Evolutionary conservation across 2,329 filamentous ascomycete genomes (phyloP), one percentile per base, ranked within the genome.

Genomic region (Cordyceps fumosorosea): DNA sequence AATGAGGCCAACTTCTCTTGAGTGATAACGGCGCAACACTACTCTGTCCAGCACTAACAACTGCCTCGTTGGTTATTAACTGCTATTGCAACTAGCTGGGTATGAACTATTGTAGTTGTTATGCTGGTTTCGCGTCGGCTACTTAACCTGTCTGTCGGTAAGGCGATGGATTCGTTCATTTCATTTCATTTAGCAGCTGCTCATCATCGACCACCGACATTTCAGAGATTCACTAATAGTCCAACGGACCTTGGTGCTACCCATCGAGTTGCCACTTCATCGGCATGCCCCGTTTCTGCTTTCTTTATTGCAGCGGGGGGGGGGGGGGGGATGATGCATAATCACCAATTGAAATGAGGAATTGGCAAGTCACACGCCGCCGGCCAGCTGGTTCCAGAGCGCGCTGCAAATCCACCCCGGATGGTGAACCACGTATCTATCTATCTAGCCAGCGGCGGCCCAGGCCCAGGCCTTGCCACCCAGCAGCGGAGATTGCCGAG

Each of bases 401-500:
- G 7, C 8, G 3, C 16, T 40, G 29, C 29, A 58, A 51, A 51
- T 42, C 56, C 56, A 44, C 56, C 37, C 34, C 11, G 3, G 26
- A 52, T 50, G 20, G 42, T 53, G 32, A 14, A 5, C 29, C 29
- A 5, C 8, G 29, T 6, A 29, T 29, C 6, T 6, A 29, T 29
- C 29, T 29, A 29, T 29, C 51, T 40, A 22, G 14, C 44, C 22
- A 37, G 32, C 37, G 18, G 44, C 44, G n/a, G 44, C 44, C 44
- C 44, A 47, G 37, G 57, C 37, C 57, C 18, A 59, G 47, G 56
- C 48, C 37, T 20, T 44, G 37, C 18, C 22, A 52, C 24, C 12
- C 22, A 52, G 24, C 12, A 26, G 48, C 57, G 48, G 57, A 32
- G 26, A 52, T 60, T 60, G 48, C 57, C 57, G 57, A 34, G 37